Evolutionary conservation across 2,329 filamentous ascomycete genomes (phyloP), one percentile per base, ranked within the genome.

Genomic region (Zalaria sp.): DNA sequence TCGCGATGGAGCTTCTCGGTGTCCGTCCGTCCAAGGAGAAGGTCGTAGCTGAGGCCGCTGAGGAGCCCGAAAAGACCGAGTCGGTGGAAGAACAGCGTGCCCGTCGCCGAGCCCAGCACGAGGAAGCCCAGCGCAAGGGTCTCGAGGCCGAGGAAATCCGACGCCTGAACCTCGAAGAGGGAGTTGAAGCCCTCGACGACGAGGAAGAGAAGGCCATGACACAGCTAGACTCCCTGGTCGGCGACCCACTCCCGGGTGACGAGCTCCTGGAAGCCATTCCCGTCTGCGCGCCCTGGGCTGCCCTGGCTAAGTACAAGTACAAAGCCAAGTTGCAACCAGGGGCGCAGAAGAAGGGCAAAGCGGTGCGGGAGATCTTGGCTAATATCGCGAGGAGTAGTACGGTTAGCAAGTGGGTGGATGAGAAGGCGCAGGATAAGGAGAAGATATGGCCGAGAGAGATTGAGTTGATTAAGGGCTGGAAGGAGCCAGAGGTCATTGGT

Each of bases 251-350:
- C 1, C 72, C 79, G 0, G 87, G 86, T 8, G 91, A 98, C 57
- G 85, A 93, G 57, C 80, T 89, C 31, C 63, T 89, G 5, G 70
- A 73, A 36, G 75, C 73, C 0, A 69, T 79, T 38, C 73, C 76
- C 1, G 65, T 80, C 5, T 77, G 74, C 42, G 76, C 76, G 6
- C 76, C 76, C 1, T 80, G 76, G 76, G 64, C 67, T n/a, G 71
- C 76, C 0, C 58, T 80, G 42, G 63, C 69, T 63, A 75, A 74
- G 43, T 83, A 82, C 63, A 95, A 95, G 63, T 96, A 95, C 68
- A 93, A 93, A 62, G 84, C 80, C 41, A 98, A 98, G 67, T 62
- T 98, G 52, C 91, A 96, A 62, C 91, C 91, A 0, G 91, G 91
- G 0, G 64, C 78, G 0, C 73, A 81, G 48, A 98, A 96, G 71